Evolutionary conservation across 2,329 filamentous ascomycete species (phyloP).

Genomic region (Phialemoniopsis sp.): DNA sequence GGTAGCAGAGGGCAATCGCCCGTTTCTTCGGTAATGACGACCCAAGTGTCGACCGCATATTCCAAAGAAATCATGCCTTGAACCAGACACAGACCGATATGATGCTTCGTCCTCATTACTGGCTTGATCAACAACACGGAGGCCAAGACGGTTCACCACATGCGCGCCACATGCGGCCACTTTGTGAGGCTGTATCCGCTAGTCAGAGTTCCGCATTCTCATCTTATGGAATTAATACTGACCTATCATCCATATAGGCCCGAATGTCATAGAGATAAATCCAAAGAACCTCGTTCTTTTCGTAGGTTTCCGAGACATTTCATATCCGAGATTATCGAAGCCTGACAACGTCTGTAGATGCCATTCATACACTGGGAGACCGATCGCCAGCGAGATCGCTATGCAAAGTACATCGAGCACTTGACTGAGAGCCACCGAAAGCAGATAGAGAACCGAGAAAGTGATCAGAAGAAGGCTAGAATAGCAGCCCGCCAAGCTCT

Average conservation of each 20-base stretch:
- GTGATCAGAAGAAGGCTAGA: constrained; percentile 1
- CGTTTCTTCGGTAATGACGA: constrained; percentile 18
- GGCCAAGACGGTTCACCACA: constrained; percentile 17
- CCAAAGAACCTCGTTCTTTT: constrained; percentile 23
- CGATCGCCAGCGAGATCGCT: constrained; percentile 20
- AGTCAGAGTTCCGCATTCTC: too few relatives aligned
- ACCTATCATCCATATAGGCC: not conserved
- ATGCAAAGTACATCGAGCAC: constrained; percentile 19
- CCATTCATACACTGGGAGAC: constrained; percentile 38
- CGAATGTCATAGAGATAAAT: constrained; percentile 4
- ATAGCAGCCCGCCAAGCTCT: not conserved
- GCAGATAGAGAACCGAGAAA: not conserved
- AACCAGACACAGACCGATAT: constrained; percentile 12
- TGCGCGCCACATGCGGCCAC: constrained; percentile 27
- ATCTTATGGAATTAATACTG: too few relatives aligned
- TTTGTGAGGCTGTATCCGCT: constrained; percentile 24
- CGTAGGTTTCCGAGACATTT: constrained; percentile 11
- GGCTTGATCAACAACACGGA: constrained; percentile 28
- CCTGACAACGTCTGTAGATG: constrained; percentile 19
- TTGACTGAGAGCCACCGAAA: constrained; percentile 4
- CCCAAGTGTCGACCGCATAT: not conserved
- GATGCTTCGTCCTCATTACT: constrained; percentile 23
- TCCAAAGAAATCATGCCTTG: constrained; percentile 3
- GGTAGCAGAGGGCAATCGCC: constrained; percentile 18
- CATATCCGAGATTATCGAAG: constrained; percentile 1